A percentile compares a stretch with the other conserved stretches of the same genome.
These are phyloP conservation scores for Suillus sp. DNA, from an alignment of 768 basidiomycete species.

Conservation along the genomic window DNA sequence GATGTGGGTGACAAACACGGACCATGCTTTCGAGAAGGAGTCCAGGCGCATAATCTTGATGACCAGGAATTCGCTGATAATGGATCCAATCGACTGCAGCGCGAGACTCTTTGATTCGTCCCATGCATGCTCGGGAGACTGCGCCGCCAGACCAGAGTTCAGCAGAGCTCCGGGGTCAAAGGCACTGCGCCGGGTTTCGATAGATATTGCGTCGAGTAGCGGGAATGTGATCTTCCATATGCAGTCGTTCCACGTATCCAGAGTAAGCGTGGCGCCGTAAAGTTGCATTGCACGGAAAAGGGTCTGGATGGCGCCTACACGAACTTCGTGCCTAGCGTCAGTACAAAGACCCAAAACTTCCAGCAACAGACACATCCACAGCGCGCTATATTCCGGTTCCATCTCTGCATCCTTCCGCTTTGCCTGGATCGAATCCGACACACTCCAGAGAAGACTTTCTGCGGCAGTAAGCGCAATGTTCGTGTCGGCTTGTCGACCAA, in stretches of 20 bases:
- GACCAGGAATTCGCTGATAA: conserved; percentile 79
- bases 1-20: conserved; percentile 71
- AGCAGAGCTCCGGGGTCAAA: conserved; percentile 15
- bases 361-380: conserved; percentile 93
- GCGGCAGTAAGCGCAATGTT: conserved; percentile 96
- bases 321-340: conserved; percentile 83
- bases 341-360: conserved; percentile 83
- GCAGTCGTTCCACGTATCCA: conserved; percentile 86
- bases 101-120: conserved; percentile 89
- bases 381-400: conserved; percentile 70
- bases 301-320: conserved; percentile 93
- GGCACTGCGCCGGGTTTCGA: conserved; percentile 48
- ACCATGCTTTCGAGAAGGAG: conserved; percentile 74
- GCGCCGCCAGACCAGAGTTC: conserved; percentile 5
- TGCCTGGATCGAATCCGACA: conserved; percentile 92
- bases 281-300: conserved; percentile 92
- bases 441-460: conserved; percentile 91
- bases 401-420: conserved; percentile 68
- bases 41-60: conserved; percentile 72
- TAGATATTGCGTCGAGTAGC: conserved; percentile 69
- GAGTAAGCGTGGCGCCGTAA: conserved; percentile 84
- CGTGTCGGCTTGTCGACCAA: conserved; percentile 90
- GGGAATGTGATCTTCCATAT: conserved; percentile 93
- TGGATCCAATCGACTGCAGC: conserved; percentile 78
- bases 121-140: conserved; percentile 55